Conservation (phyloP, 106 monocot species). For the Dactylorhiza incarnata region DNA sequence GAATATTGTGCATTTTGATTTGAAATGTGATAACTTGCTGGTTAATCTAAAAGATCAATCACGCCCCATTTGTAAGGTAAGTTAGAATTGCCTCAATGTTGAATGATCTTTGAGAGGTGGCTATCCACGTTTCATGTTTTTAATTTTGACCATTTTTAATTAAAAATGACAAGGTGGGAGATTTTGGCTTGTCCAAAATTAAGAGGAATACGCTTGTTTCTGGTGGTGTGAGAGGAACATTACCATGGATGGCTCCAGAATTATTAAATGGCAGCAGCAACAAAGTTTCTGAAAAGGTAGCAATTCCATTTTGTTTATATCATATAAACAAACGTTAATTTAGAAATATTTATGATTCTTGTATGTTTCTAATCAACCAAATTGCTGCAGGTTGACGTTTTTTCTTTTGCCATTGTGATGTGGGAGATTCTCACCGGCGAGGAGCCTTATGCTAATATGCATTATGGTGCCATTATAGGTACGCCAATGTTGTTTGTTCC, state of each 20-base stretch:
- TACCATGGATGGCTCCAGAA: constrained; percentile 98
- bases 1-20: constrained; percentile 90
- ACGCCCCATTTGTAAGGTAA: constrained; percentile 96
- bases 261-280: constrained; percentile 62
- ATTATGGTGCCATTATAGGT: constrained; percentile 97
- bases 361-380: background rate
- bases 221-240: constrained; percentile 91
- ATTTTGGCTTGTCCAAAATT: constrained; percentile 91
- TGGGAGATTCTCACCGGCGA: constrained; percentile 99
- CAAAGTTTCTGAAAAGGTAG: constrained; percentile 94
- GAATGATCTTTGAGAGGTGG: background rate
- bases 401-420: constrained; percentile 96
- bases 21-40: constrained; percentile 96
- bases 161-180: constrained; percentile 46
- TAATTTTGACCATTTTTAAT: background rate
- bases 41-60: constrained; percentile 84
- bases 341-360: background rate
- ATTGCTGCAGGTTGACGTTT: constrained; percentile 76
- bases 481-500: constrained; percentile 7
- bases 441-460: constrained; percentile 92
- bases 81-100: background rate
- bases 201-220: constrained; percentile 87
- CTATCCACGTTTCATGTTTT: background rate
- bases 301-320: background rate
- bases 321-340: background rate